Conservation (phyloP, 2,329 filamentous ascomycete species). For the Trichoderma gracile region DNA sequence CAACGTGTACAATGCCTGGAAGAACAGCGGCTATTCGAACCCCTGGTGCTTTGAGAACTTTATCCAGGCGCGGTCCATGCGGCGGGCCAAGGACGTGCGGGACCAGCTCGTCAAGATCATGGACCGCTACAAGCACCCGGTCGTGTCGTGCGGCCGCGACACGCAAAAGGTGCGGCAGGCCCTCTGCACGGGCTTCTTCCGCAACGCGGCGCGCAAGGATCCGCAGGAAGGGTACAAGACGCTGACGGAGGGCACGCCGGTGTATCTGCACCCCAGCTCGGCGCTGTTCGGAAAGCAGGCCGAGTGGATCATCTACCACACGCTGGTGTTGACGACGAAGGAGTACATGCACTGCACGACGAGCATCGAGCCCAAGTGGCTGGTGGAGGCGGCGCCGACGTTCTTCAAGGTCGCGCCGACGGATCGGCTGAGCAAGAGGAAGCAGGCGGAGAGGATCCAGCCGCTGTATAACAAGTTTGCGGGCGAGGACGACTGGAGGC, state of each 20-base stretch:
- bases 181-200: constrained; percentile 91
- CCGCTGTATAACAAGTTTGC: constrained; percentile 92
- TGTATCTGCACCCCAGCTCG: constrained; percentile 90
- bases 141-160: constrained; percentile 83
- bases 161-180: constrained; percentile 86
- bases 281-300: constrained; percentile 93
- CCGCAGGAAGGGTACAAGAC: constrained; percentile 98
- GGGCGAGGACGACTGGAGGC: constrained; percentile 90
- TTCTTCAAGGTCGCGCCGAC: constrained; percentile 97
- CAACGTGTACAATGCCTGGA: constrained; percentile 98
- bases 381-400: constrained; percentile 95
- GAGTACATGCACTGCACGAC: constrained; percentile 98
- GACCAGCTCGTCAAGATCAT: constrained; percentile 93
- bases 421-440: constrained; percentile 83
- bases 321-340: constrained; percentile 87
- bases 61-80: constrained; percentile 88
- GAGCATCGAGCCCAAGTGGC: constrained; percentile 87
- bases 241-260: constrained; percentile 88
- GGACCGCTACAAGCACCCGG: constrained; percentile 80
- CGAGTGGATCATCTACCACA: constrained; percentile 94
- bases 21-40: constrained; percentile 74
- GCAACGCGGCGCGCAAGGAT: constrained; percentile 91
- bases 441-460: constrained; percentile 92
- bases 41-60: constrained; percentile 99
- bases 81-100: constrained; percentile 85